Evolutionary conservation across 257 asterid species (phyloP).

Genomic region (Jacaranda copaia): DNA sequence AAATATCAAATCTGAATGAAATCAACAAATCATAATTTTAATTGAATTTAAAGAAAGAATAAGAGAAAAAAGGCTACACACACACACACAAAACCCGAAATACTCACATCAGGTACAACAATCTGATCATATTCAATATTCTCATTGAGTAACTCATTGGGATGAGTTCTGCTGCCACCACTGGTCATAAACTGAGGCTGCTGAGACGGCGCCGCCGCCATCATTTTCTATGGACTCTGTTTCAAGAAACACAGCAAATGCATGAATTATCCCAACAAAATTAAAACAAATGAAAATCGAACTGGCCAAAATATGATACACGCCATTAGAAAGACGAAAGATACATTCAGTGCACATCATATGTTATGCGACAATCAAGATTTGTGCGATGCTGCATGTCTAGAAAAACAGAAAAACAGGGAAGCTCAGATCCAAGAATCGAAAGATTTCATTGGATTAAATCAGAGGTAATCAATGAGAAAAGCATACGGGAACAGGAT

Average conservation of each 20-base stretch:
- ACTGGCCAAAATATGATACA: conserved; percentile 15
- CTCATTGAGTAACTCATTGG: conserved; percentile 72
- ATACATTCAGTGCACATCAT: not conserved
- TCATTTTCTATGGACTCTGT: conserved; percentile 56
- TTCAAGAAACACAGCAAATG: conserved; percentile 32
- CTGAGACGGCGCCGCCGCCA: conserved; percentile 61
- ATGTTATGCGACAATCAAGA: not conserved
- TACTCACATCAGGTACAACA: conserved; percentile 83
- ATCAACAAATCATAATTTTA: not conserved
- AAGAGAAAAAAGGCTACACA: not conserved
- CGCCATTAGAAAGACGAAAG: conserved; percentile 23
- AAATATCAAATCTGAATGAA: no score
- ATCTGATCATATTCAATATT: conserved; percentile 85
- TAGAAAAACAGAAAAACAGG: not conserved
- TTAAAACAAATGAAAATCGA: not conserved
- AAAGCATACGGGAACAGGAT: conserved; percentile 1
- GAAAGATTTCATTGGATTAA: not conserved
- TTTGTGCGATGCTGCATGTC: conserved; percentile 32
- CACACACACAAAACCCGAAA: not conserved
- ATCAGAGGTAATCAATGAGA: conserved; percentile 1
- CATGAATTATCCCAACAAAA: conserved; percentile 14
- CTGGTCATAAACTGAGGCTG: conserved; percentile 80
- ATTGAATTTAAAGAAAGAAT: conserved; percentile 9
- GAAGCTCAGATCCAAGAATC: conserved; percentile 33
- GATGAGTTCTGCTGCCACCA: conserved; percentile 51